Base-by-base conservation (phyloP, 768 basidiomycete genomes). In the Leccinum boreale region DNA sequence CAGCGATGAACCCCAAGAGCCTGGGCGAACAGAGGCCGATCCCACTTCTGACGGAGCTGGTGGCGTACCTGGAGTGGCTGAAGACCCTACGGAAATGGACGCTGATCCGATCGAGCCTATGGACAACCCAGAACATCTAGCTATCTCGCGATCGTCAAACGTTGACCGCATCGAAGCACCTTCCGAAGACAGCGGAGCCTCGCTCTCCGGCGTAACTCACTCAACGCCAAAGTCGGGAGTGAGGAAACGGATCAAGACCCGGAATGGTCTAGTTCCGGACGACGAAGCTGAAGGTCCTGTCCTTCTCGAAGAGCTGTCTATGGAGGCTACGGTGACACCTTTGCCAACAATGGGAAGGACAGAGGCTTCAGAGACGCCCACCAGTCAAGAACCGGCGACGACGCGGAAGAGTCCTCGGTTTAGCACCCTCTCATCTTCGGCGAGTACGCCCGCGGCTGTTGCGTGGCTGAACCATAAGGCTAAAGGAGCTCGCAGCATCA, bases 41-140 rank as follows among this genome's bases (percentile, higher is more conserved):
- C 17, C 23, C 14, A 1, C 46, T 15, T 15, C 33, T 1, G 4
- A 47, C 55, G 50, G 10, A 23, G 10, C 50, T 5, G 39, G 33
- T 10, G 19, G 8, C 21, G 10, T 29, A 17, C 24, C 31, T 5
- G n/a, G 8, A 35, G 15, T 29, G 8, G 21, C 48, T 12, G 39
- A 50, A 10, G 51, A 11, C 5, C 50, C 29, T 6, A 8, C 33
- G 17, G 58, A 50, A 6, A 47, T 39, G 19, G 60, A 54, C 4
- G 57, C 15, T 12, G 81, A 83, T 59, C 78, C 80, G 8, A 81
- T 81, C 53, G 78, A 81, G 58, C 70, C 74, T 28, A 72, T 74
- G 1, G 79, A 79, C 14, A 73, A 71, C 55, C 63, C 74, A 58
- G 67, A 62, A n/a, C 58, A 61, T 50, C 52, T 65, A 14, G 42